Percentiles rank a stretch among this genome's conserved stretches.
Evolutionary conservation across 2,329 filamentous ascomycete species (phyloP).

Genomic region (Sphaerostilbella broomeana): DNA sequence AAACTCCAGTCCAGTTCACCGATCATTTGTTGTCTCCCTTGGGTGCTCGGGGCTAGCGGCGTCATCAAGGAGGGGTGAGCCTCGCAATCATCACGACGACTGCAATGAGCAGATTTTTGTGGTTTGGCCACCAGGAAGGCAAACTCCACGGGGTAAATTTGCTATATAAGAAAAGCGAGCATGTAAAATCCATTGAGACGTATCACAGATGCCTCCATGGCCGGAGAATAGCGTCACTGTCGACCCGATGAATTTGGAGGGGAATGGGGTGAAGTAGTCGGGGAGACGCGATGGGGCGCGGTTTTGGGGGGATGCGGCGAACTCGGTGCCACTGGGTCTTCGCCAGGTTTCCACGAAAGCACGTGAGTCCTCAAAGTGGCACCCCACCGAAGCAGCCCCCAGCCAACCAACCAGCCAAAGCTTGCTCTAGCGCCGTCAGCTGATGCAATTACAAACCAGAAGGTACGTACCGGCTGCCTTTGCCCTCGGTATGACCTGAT

Average conservation of each 20-base stretch:
- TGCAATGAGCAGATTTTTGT: slow-evolving; percentile 6
- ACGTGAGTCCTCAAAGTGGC: slow-evolving; percentile 30
- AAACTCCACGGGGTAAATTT: slow-evolving; percentile 21
- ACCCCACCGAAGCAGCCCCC: background rate
- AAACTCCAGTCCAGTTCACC: slow-evolving; percentile 8
- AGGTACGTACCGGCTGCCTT: too few species aligned
- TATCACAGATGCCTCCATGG: slow-evolving; percentile 22
- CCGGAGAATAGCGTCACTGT: slow-evolving; percentile 16
- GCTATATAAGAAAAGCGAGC: rapidly evolving
- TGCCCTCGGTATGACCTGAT: too few species aligned
- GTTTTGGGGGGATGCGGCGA: slow-evolving; percentile 27
- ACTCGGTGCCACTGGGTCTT: slow-evolving; percentile 24
- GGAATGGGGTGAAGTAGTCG: slow-evolving; percentile 32
- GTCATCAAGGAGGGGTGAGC: slow-evolving; percentile 18
- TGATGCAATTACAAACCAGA: too few species aligned
- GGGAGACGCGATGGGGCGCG: slow-evolving; percentile 40
- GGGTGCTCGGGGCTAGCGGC: slow-evolving; percentile 15
- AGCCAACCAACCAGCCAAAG: too few species aligned
- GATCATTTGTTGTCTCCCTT: slow-evolving; percentile 8
- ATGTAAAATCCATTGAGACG: slow-evolving; percentile 12
- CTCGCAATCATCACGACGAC: slow-evolving; percentile 15
- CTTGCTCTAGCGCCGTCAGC: too few species aligned
- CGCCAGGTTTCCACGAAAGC: slow-evolving; percentile 38
- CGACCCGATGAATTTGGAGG: slow-evolving; percentile 25
- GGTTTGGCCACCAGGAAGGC: slow-evolving; percentile 19